These are phyloP conservation scores for Mycocentrospora acerina DNA, from an alignment of 2,329 filamentous ascomycete genomes.

Conservation along the genomic window DNA sequence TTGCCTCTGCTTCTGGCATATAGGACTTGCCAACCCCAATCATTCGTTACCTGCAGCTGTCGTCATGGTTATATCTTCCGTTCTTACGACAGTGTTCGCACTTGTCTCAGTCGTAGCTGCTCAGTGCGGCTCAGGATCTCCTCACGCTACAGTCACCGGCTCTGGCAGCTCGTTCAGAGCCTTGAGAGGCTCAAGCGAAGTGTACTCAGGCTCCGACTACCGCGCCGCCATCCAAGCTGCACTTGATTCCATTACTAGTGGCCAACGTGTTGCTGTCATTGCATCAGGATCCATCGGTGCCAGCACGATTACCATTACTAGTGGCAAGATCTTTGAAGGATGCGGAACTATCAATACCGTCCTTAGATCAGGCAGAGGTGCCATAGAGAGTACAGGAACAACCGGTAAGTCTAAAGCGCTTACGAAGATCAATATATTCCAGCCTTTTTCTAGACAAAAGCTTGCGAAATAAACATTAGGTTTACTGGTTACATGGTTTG, in stretches of 20 bases:
- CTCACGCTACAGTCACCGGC: constrained; percentile 52
- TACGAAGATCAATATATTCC: no score
- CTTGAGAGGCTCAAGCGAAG: constrained; percentile 45
- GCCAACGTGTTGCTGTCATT: constrained; percentile 57
- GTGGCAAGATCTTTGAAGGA: constrained; percentile 60
- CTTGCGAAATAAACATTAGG: no score
- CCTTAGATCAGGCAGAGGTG: constrained; percentile 49
- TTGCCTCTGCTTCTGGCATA: no score
- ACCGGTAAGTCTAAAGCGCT: no score
- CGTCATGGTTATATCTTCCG: constrained; percentile 40
- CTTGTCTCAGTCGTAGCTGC: constrained; percentile 42
- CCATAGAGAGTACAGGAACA: constrained; percentile 57
- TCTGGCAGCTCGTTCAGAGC: constrained; percentile 51
- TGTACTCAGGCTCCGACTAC: constrained; percentile 59
- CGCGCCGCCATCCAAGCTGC: constrained; percentile 57
- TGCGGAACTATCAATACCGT: constrained; percentile 58
- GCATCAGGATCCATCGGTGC: constrained; percentile 59
- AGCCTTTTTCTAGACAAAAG: no score
- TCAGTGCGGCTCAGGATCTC: constrained; percentile 53
- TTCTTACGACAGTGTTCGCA: constrained; percentile 47
- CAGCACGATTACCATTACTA: constrained; percentile 53
- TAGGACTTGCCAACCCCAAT: no score
- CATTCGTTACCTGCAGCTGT: no score
- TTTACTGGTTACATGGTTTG: no score
- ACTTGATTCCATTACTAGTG: constrained; percentile 53